These are phyloP conservation scores for Agarophyton chilense DNA, from an alignment of 23 red algal species.

Conservation along the genomic window DNA sequence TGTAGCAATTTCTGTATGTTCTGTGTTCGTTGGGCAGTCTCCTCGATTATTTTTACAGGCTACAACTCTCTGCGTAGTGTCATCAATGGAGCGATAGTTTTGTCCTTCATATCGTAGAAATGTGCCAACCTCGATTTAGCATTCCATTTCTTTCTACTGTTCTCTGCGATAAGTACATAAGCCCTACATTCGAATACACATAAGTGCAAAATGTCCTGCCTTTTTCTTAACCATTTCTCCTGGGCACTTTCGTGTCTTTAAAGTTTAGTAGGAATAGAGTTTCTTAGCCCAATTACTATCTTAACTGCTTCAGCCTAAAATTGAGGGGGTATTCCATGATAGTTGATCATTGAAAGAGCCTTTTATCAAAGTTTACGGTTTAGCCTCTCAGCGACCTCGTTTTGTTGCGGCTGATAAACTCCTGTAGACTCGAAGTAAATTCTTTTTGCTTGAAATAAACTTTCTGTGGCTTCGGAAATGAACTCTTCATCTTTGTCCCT, in stretches of 20 bases:
- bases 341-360: neutral
- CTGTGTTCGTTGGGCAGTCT: neutral
- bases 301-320: constrained; percentile 1
- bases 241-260: neutral
- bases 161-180: neutral
- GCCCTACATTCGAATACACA: constrained; percentile 9
- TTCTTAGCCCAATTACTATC: constrained; percentile 3
- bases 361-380: constrained; percentile 37
- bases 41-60: neutral
- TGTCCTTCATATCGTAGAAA: neutral
- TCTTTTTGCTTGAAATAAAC: constrained; percentile 9
- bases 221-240: constrained; percentile 18
- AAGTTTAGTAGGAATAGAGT: constrained; percentile 15
- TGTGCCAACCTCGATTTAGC: neutral
- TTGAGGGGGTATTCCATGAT: neutral
- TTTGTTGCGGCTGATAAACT: constrained; percentile 41
- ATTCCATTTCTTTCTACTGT: neutral
- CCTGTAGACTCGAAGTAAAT: constrained; percentile 12
- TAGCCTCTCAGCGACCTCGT: constrained; percentile 21
- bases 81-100: constrained; percentile 31
- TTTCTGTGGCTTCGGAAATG: neutral
- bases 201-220: neutral
- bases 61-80: neutral
- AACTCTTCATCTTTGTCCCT: constrained; percentile 31
- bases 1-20: neutral